Percentiles rank a stretch among this genome's conserved stretches.
Evolutionary conservation across 2,329 filamentous ascomycete species (phyloP).

Genomic region (Ceratocystis ficicola): DNA sequence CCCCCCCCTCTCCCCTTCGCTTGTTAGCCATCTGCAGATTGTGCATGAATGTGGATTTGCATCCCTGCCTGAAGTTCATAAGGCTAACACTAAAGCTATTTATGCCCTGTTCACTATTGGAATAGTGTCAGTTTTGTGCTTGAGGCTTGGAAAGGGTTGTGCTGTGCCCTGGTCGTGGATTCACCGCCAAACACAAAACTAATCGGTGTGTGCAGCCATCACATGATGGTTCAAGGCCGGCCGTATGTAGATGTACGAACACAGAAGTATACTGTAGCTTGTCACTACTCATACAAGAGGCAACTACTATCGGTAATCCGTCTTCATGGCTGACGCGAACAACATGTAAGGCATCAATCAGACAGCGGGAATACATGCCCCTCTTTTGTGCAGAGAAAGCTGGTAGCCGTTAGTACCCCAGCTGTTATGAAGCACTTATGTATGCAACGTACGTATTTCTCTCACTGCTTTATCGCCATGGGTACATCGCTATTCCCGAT

Average conservation of each 20-base stretch:
- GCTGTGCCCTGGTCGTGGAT: too few species aligned
- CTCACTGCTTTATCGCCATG: conserved; percentile 1
- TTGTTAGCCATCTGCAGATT: neutral
- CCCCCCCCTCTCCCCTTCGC: neutral
- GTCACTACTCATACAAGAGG: too few species aligned
- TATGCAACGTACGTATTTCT: neutral
- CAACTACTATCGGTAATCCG: too few species aligned
- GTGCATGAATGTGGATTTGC: conserved; percentile 5
- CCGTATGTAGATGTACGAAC: too few species aligned
- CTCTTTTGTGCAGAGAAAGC: neutral
- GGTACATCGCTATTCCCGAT: conserved; percentile 1
- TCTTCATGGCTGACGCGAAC: too few species aligned
- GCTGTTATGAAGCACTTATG: neutral
- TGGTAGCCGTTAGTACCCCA: too few species aligned
- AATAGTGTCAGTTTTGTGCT: neutral
- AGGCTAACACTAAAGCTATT: conserved; percentile 12
- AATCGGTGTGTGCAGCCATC: too few species aligned
- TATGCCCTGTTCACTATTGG: conserved; percentile 6
- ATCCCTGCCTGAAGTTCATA: conserved; percentile 2
- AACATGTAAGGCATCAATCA: too few species aligned
- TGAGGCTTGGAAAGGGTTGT: too few species aligned
- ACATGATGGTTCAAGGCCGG: too few species aligned
- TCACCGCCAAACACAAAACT: neutral
- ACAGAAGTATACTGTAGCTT: too few species aligned
- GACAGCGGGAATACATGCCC: neutral